Base-by-base conservation (phyloP, 495 filamentous ascomycete species). In the Chaetomium cochliodes region DNA sequence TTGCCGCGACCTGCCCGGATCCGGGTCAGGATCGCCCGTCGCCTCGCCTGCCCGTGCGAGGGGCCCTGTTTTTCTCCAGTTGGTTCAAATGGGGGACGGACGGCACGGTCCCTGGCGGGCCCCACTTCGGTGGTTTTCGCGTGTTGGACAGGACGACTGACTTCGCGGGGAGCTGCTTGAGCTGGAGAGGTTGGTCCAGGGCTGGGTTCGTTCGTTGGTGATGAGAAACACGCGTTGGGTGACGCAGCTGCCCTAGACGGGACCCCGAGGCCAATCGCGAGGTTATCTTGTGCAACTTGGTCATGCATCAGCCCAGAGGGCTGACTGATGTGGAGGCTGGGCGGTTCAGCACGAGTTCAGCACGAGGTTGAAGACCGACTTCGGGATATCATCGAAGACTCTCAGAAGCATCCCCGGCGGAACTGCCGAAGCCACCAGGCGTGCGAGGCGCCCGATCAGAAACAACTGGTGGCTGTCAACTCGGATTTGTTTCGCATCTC, bases 401-500 rank as follows among this genome's bases (percentile, higher is more conserved):
- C 5, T 53, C 51, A 30, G 51, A 53, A 53, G 15, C 23, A 26
- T 12, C 5, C 30, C 11, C 25, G n/a, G 23, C 51, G 23, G 51
- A 53, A 33, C 23, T 53, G 26, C 51, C 26, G 51, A 53, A 1
- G 51, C 23, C 22, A 33, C 6, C 30, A 20, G 28, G 30, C 37
- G 23, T 26, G 41, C n/a, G 56, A 58, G 56, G 56, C 39, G 22
- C 18, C 56, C 16, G 6, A 33, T 15, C 12, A 22, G 42, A 33
- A 49, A 59, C 23, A 47, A 30, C 23, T 20, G 12, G 28, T 5
- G 26, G 26, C 58, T 30, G 41, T 28, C 16, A 33, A 25, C 44
- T 28, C 37, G 3, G n/a, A 37, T 60, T 50, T 51, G 58, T 60
- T 59, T 50, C 58, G 46, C 46, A 39, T 30, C 46, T 28, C 46